Conservation (phyloP, 805 yeast genomes). For the Metschnikowia proteae region DNA sequence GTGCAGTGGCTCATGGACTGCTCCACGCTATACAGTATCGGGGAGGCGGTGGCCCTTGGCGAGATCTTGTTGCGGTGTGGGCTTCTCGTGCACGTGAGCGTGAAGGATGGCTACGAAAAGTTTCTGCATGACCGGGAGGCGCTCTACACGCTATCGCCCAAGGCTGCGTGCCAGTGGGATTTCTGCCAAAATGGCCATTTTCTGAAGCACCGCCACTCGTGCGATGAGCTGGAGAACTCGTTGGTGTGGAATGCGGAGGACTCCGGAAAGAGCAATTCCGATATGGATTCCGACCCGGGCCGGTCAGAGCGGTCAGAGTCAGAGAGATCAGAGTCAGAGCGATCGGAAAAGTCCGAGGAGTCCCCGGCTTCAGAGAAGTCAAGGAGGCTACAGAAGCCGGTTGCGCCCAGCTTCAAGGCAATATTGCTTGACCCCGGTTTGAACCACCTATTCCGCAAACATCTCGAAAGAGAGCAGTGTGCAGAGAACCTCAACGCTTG, state of each 20-base stretch:
- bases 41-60: constrained; percentile 54
- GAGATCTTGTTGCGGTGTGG: constrained; percentile 45
- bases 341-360: background rate
- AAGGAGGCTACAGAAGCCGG: background rate
- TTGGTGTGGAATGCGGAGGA: background rate
- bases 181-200: background rate
- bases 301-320: background rate
- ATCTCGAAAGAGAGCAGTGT: constrained; percentile 61
- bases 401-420: constrained; percentile 21
- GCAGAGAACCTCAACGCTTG: constrained; percentile 76
- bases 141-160: constrained; percentile 34
- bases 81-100: constrained; percentile 44
- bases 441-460: constrained; percentile 62
- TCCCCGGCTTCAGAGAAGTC: background rate
- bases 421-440: constrained; percentile 72
- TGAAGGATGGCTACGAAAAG: constrained; percentile 24
- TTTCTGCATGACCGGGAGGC: constrained; percentile 35
- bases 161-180: constrained; percentile 3
- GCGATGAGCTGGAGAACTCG: background rate
- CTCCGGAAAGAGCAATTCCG: background rate
- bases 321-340: background rate
- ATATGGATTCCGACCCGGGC: background rate
- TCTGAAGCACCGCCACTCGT: background rate
- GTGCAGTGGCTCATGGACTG: constrained; percentile 91
- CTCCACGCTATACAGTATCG: constrained; percentile 57